Conservation (phyloP, 2,329 filamentous ascomycete genomes). For the Bipolaris sorokiniana region DNA sequence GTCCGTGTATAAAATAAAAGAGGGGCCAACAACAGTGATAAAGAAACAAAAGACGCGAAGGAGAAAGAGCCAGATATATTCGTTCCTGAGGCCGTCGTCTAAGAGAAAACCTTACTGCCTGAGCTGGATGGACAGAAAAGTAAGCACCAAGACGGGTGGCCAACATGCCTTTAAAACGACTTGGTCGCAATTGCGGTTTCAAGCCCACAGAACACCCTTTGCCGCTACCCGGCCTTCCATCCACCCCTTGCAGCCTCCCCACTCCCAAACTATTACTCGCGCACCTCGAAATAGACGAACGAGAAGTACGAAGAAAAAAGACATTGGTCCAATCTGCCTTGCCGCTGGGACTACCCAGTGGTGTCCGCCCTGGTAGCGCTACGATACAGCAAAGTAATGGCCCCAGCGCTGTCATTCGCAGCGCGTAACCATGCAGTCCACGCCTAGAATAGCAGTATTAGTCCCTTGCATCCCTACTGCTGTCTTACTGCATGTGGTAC, state of each 20-base stretch:
- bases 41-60: slow-evolving; percentile 12
- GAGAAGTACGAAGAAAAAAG: slow-evolving; percentile 14
- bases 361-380: slow-evolving; percentile 12
- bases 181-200: slow-evolving; percentile 42
- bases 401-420: slow-evolving; percentile 19
- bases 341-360: slow-evolving; percentile 22
- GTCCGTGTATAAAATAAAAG: slow-evolving; percentile 14
- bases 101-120: slow-evolving; percentile 16
- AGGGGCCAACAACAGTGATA: slow-evolving; percentile 28
- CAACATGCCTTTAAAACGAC: slow-evolving; percentile 44
- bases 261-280: background rate
- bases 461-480: slow-evolving; percentile 2
- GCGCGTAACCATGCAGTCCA: slow-evolving; percentile 37
- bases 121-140: slow-evolving; percentile 21
- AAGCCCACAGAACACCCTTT: slow-evolving; percentile 20
- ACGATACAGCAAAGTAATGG: slow-evolving; percentile 14
- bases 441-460: slow-evolving; percentile 28
- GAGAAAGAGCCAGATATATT: slow-evolving; percentile 18
- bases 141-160: slow-evolving; percentile 20
- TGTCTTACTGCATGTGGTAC: slow-evolving; percentile 19
- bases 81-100: slow-evolving; percentile 9
- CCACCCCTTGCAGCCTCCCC: slow-evolving; percentile 5
- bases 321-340: slow-evolving; percentile 28
- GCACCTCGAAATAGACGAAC: slow-evolving; percentile 14
- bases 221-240: slow-evolving; percentile 12